Evolutionary conservation across 116 monocot genomes (phyloP).

Genomic region (Posidonia oceanica): DNA sequence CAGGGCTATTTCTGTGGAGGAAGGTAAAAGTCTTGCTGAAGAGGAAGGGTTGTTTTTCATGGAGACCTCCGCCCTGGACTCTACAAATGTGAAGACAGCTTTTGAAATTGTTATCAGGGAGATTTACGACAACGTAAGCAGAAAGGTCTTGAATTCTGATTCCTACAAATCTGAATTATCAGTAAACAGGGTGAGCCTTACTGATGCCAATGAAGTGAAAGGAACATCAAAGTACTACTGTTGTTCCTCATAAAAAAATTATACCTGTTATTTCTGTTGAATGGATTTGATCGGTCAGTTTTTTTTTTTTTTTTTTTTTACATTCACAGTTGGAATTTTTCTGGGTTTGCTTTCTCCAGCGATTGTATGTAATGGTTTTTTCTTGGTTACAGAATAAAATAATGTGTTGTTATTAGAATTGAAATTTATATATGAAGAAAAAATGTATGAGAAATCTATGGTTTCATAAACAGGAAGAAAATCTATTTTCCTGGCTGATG

Average conservation of each 20-base stretch:
- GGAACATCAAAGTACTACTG: background rate
- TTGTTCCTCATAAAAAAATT: background rate
- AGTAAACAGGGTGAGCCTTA: constrained; percentile 38
- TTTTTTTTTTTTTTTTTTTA: too few relatives aligned
- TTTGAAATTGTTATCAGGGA: constrained; percentile 66
- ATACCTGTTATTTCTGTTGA: too few relatives aligned
- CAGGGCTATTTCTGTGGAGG: constrained; percentile 45
- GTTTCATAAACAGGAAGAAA: too few relatives aligned
- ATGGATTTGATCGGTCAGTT: too few relatives aligned
- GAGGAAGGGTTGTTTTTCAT: constrained; percentile 52
- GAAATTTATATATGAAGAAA: too few relatives aligned
- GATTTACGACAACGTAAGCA: constrained; percentile 43
- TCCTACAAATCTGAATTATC: constrained; percentile 45
- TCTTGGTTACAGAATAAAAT: too few relatives aligned
- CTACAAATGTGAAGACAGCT: constrained; percentile 59
- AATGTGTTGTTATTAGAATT: too few relatives aligned
- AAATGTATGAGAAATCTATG: too few relatives aligned
- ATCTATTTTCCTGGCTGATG: too few relatives aligned
- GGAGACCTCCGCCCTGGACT: constrained; percentile 59
- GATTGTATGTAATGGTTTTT: too few relatives aligned
- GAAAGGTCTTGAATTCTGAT: constrained; percentile 52
- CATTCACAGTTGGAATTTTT: too few relatives aligned
- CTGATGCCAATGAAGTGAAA: constrained; percentile 12
- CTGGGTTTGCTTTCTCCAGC: too few relatives aligned
- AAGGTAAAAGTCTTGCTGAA: constrained; percentile 61